Percentiles rank a stretch among this genome's conserved stretches.
These are phyloP conservation scores for Verticillium dahliae DNA, from an alignment of 2,329 filamentous ascomycete species.

Conservation along the genomic window DNA sequence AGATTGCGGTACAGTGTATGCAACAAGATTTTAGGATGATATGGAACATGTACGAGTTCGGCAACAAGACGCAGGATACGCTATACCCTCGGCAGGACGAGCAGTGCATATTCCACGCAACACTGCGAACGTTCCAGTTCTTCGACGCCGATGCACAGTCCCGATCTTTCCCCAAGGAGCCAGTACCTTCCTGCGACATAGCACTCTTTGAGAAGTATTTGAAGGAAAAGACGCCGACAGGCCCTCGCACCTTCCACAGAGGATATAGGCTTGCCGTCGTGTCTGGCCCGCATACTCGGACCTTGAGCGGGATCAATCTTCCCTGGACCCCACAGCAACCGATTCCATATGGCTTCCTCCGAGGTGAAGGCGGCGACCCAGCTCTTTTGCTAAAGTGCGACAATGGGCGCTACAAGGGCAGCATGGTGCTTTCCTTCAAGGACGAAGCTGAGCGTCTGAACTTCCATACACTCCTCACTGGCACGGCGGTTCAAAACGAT, in stretches of 20 bases:
- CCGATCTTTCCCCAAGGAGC: conserved; percentile 68
- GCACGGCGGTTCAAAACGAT: conserved; percentile 58
- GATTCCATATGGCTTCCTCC: conserved; percentile 71
- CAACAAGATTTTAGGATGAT: conserved; percentile 74
- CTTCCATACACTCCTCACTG: conserved; percentile 68
- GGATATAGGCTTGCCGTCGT: conserved; percentile 75
- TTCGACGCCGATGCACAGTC: conserved; percentile 67
- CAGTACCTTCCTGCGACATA: conserved; percentile 64
- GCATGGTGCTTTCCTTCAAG: conserved; percentile 71
- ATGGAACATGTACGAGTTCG: conserved; percentile 82
- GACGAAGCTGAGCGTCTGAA: conserved; percentile 64
- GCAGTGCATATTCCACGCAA: conserved; percentile 59
- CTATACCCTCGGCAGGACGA: conserved; percentile 67
- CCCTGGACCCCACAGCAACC: conserved; percentile 58
- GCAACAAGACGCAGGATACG: conserved; percentile 65
- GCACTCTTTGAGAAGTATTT: conserved; percentile 67
- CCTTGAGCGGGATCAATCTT: conserved; percentile 70
- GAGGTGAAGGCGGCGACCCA: conserved; percentile 63
- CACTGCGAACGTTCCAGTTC: conserved; percentile 71
- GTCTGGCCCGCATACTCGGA: conserved; percentile 71
- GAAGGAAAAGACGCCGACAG: conserved; percentile 65
- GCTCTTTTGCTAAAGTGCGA: conserved; percentile 66
- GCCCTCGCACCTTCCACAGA: conserved; percentile 65
- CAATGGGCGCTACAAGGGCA: conserved; percentile 58
- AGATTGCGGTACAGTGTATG: conserved; percentile 62